Evolutionary conservation across 139 green algal species (phyloP).

Genomic region (Pleodorina starrii): DNA sequence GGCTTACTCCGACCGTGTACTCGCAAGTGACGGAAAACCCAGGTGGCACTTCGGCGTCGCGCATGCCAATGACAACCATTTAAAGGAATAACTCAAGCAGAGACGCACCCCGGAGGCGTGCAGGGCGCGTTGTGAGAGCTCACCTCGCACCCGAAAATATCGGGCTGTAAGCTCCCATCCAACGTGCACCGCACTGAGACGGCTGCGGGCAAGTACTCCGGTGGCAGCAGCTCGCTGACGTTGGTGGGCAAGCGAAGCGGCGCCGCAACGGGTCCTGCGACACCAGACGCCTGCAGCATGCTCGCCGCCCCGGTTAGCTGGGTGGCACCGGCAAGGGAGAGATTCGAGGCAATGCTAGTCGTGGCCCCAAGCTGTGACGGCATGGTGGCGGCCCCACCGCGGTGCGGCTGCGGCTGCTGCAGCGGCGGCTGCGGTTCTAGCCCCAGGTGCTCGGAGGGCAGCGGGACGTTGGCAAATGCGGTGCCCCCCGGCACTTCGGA

Average conservation of each 20-base stretch:
- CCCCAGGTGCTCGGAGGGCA: not conserved
- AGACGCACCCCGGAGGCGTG: no score
- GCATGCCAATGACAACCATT: no score
- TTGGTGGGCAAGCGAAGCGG: slow-evolving; percentile 18
- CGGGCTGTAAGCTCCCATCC: slow-evolving; percentile 12
- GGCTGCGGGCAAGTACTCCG: slow-evolving; percentile 32
- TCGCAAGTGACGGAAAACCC: no score
- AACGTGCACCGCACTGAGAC: slow-evolving; percentile 26
- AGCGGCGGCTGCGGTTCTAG: not conserved
- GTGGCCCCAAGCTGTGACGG: not conserved
- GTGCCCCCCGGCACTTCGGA: slow-evolving; percentile 12
- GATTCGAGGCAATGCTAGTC: slow-evolving; percentile 17
- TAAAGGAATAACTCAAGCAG: no score
- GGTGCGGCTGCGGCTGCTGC: not conserved
- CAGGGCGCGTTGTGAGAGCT: no score
- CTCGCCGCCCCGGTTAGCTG: not conserved
- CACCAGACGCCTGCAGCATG: slow-evolving; percentile 21
- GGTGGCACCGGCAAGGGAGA: not conserved
- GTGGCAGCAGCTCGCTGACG: slow-evolving; percentile 34
- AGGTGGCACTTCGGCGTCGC: no score
- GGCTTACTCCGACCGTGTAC: no score
- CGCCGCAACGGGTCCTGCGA: not conserved
- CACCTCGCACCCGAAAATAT: slow-evolving; percentile 26
- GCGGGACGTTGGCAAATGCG: not conserved
- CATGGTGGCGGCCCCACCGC: not conserved